These are phyloP conservation scores for Cronartium quercuum DNA, from an alignment of 1,284 basidiomycete genomes.

Conservation along the genomic window DNA sequence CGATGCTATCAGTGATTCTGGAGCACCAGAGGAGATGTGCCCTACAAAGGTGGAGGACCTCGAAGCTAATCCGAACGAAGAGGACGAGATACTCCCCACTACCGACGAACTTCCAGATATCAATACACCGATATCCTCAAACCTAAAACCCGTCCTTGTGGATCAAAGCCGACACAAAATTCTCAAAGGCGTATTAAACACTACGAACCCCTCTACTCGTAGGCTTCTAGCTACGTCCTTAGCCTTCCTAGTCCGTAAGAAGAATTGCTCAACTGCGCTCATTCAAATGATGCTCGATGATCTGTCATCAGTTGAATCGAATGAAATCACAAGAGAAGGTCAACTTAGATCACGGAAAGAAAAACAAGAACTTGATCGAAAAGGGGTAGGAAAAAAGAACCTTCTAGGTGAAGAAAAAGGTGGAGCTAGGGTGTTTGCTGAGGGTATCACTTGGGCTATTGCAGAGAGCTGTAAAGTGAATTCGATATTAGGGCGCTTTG, in stretches of 20 bases:
- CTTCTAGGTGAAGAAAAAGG: conserved; percentile 31
- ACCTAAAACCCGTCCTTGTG: background rate
- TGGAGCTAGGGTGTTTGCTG: conserved; percentile 34
- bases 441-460: conserved; percentile 31
- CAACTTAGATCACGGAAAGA: conserved; percentile 29
- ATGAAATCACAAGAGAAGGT: conserved; percentile 20
- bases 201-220: conserved; percentile 31
- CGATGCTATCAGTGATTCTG: background rate
- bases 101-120: conserved; percentile 4
- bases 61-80: background rate
- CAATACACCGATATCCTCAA: background rate
- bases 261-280: conserved; percentile 10
- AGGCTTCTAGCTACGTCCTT: conserved; percentile 35
- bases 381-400: conserved; percentile 4
- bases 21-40: background rate
- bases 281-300: conserved; percentile 29
- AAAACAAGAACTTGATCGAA: conserved; percentile 12
- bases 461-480: conserved; percentile 26
- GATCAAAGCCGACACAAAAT: background rate
- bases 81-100: background rate
- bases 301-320: conserved; percentile 5
- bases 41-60: background rate
- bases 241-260: conserved; percentile 31
- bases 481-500: background rate
- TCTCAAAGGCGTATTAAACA: conserved; percentile 16